Conservation (phyloP, 2,329 filamentous ascomycete species). For the Nothopassalora personata region DNA sequence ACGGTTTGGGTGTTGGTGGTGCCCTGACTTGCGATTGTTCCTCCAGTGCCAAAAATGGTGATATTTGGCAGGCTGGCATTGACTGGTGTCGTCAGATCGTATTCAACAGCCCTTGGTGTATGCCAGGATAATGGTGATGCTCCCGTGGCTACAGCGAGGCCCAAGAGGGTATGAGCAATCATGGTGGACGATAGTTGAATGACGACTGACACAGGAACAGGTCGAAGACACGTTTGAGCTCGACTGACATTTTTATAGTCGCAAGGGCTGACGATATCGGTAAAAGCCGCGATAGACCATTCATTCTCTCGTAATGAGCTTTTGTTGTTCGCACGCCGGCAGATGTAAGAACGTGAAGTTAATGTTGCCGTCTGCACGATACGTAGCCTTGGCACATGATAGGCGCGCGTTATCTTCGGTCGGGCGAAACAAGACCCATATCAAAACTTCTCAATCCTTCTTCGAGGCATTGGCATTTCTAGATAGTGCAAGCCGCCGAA, state of each 20-base stretch:
- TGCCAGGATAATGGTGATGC: no score
- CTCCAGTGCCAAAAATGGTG: slow-evolving; percentile 54
- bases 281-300: neutral
- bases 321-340: neutral
- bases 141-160: no score
- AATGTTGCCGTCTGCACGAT: neutral
- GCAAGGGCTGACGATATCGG: neutral
- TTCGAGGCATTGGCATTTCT: neutral
- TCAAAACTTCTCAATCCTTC: neutral
- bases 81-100: slow-evolving; percentile 20
- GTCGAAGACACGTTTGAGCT: neutral
- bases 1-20: slow-evolving; percentile 48
- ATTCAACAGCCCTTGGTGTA: no score
- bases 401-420: neutral
- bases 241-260: neutral
- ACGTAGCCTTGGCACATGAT: neutral
- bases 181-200: no score
- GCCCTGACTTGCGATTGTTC: slow-evolving; percentile 54
- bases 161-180: no score
- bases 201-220: no score
- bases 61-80: slow-evolving; percentile 51
- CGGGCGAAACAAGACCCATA: neutral
- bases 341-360: neutral
- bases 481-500: neutral
- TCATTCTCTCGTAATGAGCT: neutral